phyloP scores from a whole-genome alignment of 352 stramenopile species.

The Phytopythium kandeliae region DNA sequence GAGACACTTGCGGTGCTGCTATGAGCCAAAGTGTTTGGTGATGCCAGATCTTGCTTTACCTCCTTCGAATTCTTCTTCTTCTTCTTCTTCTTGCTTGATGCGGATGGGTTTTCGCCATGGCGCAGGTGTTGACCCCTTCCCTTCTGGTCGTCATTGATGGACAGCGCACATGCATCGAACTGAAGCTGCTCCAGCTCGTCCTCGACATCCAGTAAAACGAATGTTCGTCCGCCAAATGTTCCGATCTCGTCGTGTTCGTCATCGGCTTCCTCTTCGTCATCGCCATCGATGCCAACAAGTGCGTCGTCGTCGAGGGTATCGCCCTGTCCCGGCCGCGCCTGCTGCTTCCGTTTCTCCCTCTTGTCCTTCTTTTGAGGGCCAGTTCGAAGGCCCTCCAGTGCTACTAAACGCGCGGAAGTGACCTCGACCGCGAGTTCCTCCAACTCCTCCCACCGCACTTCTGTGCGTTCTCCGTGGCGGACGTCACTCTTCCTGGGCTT shows the following conservation, averaged over 20 bases:
- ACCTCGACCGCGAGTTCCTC: conserved; percentile 2
- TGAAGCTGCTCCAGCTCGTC: conserved; percentile 36
- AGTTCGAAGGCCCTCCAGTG: too few relatives aligned
- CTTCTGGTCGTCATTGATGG: not conserved
- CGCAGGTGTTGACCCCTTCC: not conserved
- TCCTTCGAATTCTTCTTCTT: conserved; percentile 7
- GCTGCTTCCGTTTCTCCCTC: conserved; percentile 11
- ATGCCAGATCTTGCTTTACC: conserved; percentile 20
- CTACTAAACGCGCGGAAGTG: not conserved
- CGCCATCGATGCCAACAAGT: conserved; percentile 17
- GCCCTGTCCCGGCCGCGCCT: conserved; percentile 7
- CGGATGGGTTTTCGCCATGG: not conserved
- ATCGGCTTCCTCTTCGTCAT: conserved; percentile 12
- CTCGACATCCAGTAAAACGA: conserved; percentile 36
- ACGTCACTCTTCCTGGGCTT: not conserved
- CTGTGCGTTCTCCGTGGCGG: not conserved
- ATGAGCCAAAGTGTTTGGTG: conserved; percentile 9
- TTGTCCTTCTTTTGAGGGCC: not conserved
- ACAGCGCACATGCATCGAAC: conserved; percentile 17
- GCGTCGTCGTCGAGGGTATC: conserved; percentile 19
- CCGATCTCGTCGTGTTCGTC: conserved; percentile 11
- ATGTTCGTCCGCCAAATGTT: conserved; percentile 20
- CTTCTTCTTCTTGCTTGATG: conserved; percentile 12
- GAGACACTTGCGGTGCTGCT: conserved; percentile 12
- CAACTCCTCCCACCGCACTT: conserved; percentile 2